Evolutionary conservation across 495 filamentous ascomycete species (phyloP).

Genomic region (Hyphodiscus hymeniophilus): DNA sequence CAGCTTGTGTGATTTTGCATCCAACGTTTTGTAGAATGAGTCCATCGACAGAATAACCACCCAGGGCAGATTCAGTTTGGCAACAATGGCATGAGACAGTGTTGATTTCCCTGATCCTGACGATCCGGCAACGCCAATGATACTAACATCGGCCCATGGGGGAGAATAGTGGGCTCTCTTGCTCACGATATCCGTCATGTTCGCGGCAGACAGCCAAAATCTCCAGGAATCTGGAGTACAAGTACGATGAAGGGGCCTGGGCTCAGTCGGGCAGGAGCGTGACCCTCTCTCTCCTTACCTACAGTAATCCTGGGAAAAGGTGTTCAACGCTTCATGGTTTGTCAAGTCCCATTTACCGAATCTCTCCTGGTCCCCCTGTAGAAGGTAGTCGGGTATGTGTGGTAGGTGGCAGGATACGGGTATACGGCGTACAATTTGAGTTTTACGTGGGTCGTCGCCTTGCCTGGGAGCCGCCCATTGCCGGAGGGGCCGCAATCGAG

Average conservation of each 20-base stretch:
- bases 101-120: constrained; percentile 98
- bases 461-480: too few species aligned
- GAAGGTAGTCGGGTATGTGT: too few species aligned
- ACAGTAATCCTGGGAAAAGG: constrained; percentile 4
- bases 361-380: too few species aligned
- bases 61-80: constrained; percentile 86
- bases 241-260: too few species aligned
- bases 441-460: too few species aligned
- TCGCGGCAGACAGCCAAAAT: too few species aligned
- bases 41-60: constrained; percentile 97
- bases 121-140: constrained; percentile 92
- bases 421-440: too few species aligned
- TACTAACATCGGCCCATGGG: constrained; percentile 88
- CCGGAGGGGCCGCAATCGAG: too few species aligned
- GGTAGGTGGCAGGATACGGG: too few species aligned
- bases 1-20: constrained; percentile 58
- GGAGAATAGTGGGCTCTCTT: constrained; percentile 70
- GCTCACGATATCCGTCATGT: constrained; percentile 19
- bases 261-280: not conserved
- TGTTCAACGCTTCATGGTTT: not conserved
- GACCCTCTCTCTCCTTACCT: not conserved
- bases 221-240: too few species aligned
- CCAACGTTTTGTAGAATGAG: constrained; percentile 88
- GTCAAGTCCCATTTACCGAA: too few species aligned
- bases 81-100: constrained; percentile 83